phyloP scores from a whole-genome alignment of 768 basidiomycete species.

The Mycena filopes region DNA sequence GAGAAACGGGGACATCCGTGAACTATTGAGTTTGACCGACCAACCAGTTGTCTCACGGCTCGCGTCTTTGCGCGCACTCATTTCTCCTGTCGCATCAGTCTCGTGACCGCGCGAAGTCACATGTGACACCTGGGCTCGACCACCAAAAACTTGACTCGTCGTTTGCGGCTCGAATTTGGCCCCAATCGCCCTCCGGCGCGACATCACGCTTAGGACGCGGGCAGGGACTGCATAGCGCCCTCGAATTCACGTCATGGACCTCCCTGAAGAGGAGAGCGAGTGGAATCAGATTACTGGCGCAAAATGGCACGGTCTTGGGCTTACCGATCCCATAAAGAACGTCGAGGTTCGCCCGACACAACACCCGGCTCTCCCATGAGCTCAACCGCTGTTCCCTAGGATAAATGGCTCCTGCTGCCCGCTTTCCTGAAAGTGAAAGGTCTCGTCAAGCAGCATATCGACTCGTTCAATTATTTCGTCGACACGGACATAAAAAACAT shows the following conservation, averaged over 20 bases:
- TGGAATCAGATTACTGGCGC: slow-evolving; percentile 68
- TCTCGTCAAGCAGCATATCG: slow-evolving; percentile 98
- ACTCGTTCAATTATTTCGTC: slow-evolving; percentile 99
- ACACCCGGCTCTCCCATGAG: slow-evolving; percentile 3
- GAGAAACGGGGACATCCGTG: too few relatives aligned
- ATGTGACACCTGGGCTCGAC: slow-evolving; percentile 2
- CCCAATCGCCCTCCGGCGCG: neutral
- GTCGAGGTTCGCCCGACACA: slow-evolving; percentile 76
- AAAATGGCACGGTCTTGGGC: slow-evolving; percentile 80
- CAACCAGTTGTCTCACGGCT: too few relatives aligned
- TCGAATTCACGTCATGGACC: slow-evolving; percentile 19
- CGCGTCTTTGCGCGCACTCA: too few relatives aligned
- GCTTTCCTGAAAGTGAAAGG: slow-evolving; percentile 98
- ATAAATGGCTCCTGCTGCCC: slow-evolving; percentile 98
- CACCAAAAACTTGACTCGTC: slow-evolving; percentile 10
- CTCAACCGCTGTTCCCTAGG: slow-evolving; percentile 57
- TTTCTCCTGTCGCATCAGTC: neutral
- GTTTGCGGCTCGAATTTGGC: neutral
- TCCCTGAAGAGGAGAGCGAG: slow-evolving; percentile 50
- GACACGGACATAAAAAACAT: slow-evolving; percentile 98
- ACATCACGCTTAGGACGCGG: neutral
- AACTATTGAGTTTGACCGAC: too few relatives aligned
- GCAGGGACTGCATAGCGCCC: neutral
- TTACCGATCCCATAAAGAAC: slow-evolving; percentile 91
- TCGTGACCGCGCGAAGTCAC: slow-evolving; percentile 18